phyloP scores from a whole-genome alignment of 2,329 filamentous ascomycete genomes.

The Claviceps maximensis region DNA sequence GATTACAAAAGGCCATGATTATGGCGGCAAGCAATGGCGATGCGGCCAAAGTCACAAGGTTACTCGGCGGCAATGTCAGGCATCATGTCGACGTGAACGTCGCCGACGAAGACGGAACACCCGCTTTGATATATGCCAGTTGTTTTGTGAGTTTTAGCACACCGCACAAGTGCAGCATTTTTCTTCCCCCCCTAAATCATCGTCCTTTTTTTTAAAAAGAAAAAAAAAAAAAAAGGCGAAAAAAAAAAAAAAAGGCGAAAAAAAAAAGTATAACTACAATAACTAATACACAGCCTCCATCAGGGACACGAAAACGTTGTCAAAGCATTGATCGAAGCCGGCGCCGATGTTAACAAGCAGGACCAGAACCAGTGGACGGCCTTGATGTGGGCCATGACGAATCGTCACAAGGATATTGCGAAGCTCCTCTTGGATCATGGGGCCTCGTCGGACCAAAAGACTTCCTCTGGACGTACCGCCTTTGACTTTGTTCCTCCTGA shows the following conservation, averaged over 20 bases:
- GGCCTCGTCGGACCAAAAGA: conserved; percentile 91
- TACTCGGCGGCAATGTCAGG: conserved; percentile 62
- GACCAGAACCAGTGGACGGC: conserved; percentile 96
- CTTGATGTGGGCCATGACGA: conserved; percentile 99
- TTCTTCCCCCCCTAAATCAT: neutral
- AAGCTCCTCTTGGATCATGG: conserved; percentile 86
- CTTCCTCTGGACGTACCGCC: conserved; percentile 82
- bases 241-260: neutral
- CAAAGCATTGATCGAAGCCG: conserved; percentile 66
- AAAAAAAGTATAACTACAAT: conserved; percentile 1
- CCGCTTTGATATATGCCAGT: conserved; percentile 93
- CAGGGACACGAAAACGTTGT: conserved; percentile 86
- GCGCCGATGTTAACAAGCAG: conserved; percentile 81
- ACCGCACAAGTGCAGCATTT: neutral
- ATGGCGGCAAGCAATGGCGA: conserved; percentile 97
- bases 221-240: neutral
- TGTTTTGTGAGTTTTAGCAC: conserved; percentile 66
- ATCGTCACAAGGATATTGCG: conserved; percentile 89
- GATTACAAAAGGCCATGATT: conserved; percentile 76
- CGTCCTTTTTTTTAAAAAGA: neutral
- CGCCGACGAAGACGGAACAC: conserved; percentile 85
- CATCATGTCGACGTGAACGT: conserved; percentile 73
- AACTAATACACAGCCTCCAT: neutral
- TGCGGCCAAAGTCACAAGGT: conserved; percentile 61
- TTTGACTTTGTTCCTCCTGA: conserved; percentile 93